Conservation (phyloP, 2,329 filamentous ascomycete genomes). For the Aspergillus sp. region DNA sequence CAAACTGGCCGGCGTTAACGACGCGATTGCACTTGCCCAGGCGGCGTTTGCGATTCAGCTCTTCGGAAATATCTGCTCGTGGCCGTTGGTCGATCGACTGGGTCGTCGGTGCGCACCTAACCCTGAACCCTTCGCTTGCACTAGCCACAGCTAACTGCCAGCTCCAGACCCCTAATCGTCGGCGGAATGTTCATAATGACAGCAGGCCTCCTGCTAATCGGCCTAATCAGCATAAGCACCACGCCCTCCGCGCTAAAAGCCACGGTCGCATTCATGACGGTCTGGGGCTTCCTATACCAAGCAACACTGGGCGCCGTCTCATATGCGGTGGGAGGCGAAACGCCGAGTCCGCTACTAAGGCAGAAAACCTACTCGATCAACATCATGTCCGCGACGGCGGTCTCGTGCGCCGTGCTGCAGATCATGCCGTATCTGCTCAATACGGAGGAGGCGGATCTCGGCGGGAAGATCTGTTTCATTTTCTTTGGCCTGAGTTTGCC, state of each 20-base stretch:
- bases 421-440: neutral
- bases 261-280: neutral
- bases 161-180: neutral
- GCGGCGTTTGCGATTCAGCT: neutral
- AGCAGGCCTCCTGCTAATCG: neutral
- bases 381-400: neutral
- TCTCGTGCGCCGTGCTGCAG: neutral
- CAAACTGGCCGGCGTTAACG: neutral
- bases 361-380: neutral
- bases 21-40: neutral
- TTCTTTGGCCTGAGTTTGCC: neutral
- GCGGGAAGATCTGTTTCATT: constrained; percentile 16
- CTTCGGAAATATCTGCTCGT: neutral
- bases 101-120: neutral
- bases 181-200: neutral
- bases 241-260: neutral
- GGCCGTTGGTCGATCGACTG: neutral
- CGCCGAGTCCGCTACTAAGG: neutral
- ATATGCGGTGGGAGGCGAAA: neutral
- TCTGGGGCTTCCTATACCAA: neutral
- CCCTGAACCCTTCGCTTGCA: too few relatives aligned
- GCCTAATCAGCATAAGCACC: neutral
- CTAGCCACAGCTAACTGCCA: too few relatives aligned
- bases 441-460: constrained; percentile 9
- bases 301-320: neutral